These are phyloP conservation scores for Epithemia pelagica DNA, from an alignment of 108 stramenopile genomes.

Conservation along the genomic window DNA sequence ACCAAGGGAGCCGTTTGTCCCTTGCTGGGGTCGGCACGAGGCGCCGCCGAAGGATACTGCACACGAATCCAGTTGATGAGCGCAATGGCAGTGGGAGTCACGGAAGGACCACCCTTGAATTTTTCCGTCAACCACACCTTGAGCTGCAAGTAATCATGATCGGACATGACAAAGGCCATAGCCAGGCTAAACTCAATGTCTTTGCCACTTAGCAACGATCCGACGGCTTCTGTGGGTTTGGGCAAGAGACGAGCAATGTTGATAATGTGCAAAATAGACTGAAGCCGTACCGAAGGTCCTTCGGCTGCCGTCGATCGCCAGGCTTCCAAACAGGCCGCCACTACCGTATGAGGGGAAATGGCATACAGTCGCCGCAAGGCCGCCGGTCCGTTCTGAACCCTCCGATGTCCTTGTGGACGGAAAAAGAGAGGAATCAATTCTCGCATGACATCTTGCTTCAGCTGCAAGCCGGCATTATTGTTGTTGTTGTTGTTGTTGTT, in stretches of 20 bases:
- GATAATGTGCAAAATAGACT: slow-evolving; percentile 77
- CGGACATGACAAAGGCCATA: slow-evolving; percentile 78
- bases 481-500: background rate
- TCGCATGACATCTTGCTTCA: slow-evolving; percentile 86
- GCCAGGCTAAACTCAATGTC: slow-evolving; percentile 78
- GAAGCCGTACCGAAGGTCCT: slow-evolving; percentile 42
- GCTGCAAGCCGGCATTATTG: slow-evolving; percentile 58
- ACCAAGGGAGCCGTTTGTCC: slow-evolving; percentile 40
- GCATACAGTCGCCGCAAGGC: slow-evolving; percentile 81
- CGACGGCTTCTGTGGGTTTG: slow-evolving; percentile 58
- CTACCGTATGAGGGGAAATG: slow-evolving; percentile 79
- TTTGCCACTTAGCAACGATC: slow-evolving; percentile 61
- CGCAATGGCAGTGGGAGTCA: slow-evolving; percentile 36
- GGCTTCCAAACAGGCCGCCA: slow-evolving; percentile 80
- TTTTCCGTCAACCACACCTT: slow-evolving; percentile 72
- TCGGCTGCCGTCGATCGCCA: slow-evolving; percentile 73
- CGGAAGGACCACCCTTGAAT: slow-evolving; percentile 27
- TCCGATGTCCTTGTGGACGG: slow-evolving; percentile 58
- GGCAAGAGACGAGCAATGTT: slow-evolving; percentile 63
- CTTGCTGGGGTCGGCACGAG: slow-evolving; percentile 24
- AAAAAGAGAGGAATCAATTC: slow-evolving; percentile 91
- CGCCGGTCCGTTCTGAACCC: slow-evolving; percentile 68
- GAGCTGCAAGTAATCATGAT: slow-evolving; percentile 73
- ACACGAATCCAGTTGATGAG: slow-evolving; percentile 67
- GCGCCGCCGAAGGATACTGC: slow-evolving; percentile 42